Conservation (phyloP, 148 eudicot genomes). For the Fallopia convolvulus region DNA sequence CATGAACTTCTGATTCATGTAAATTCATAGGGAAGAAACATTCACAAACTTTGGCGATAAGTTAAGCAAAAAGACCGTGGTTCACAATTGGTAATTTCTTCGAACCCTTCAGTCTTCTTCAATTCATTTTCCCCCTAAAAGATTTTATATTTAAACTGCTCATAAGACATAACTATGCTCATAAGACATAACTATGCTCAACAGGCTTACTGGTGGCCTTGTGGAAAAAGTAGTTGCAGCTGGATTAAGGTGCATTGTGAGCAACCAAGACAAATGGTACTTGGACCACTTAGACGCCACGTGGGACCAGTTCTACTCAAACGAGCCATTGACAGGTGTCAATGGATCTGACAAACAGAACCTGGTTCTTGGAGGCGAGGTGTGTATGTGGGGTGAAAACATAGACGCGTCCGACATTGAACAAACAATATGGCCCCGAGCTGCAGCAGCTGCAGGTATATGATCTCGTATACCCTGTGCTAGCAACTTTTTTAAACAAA, state of each 20-base stretch:
- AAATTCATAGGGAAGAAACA: constrained; percentile 79
- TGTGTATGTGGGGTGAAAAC: constrained; percentile 92
- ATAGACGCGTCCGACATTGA: constrained; percentile 76
- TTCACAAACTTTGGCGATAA: constrained; percentile 73
- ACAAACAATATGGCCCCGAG: constrained; percentile 97
- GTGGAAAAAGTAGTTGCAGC: constrained; percentile 55
- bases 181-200: neutral
- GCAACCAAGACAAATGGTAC: constrained; percentile 91
- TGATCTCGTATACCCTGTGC: too few relatives aligned
- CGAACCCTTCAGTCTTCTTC: neutral
- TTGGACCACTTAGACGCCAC: constrained; percentile 60
- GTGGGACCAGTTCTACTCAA: constrained; percentile 59
- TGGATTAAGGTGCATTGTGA: constrained; percentile 88
- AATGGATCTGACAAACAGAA: constrained; percentile 48
- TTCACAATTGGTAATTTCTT: constrained; percentile 69
- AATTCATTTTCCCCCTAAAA: neutral
- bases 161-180: neutral
- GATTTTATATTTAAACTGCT: neutral
- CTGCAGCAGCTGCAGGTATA: constrained; percentile 98
- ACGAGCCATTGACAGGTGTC: constrained; percentile 65
- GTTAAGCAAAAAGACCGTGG: constrained; percentile 60
- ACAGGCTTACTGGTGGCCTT: constrained; percentile 79
- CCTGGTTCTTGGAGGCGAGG: constrained; percentile 82
- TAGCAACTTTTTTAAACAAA: too few relatives aligned
- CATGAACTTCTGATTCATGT: constrained; percentile 5